Evolutionary conservation across 2,329 filamentous ascomycete species (phyloP), one percentile per base, ranked within the genome.

Genomic region (Cordyceps farinosa): DNA sequence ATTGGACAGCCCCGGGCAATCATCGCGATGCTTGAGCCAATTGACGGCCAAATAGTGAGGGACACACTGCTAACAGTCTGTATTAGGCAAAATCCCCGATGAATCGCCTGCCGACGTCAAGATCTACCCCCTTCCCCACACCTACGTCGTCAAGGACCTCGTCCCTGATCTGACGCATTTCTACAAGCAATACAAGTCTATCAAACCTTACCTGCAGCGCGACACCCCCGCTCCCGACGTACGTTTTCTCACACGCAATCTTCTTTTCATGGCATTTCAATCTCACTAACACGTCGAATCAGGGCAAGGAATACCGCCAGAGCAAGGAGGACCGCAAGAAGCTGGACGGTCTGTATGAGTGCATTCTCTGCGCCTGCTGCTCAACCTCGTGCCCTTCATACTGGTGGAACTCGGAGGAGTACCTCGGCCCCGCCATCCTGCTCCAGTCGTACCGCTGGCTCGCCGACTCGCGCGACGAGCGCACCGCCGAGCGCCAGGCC

Each of bases 171-270:
- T 99, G 82, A 99, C 95, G 67, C 90, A 95, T 74, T 98, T 99
- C 83, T 99, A 99, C 87, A 98, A 98, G 86, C 95, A 99, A 84
- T 99, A 99, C 87, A 97, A 97, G 82, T 97, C 93, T 17, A 97
- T 99, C 81, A 96, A 98, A 88, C 95, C 95, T 50, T 99, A 97
- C 78, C 88, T 99, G 61, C 95, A 98, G 83, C 87, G 92, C 74
- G 89, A 93, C 67, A 95, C 91, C 34, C 89, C 91, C 62, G 82
- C 91, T 50, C 86, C 88, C 69, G 91, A 97, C 75, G 91, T 96
- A 85, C 76, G 90, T 83, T 56, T 51, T 47, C 45, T 15, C 27
- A 7, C 22, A 15, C 6, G 6, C 9, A n/a, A 6, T 6, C 10
- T 22, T 22, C 2, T 42, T 47, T 3, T 3, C 29, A 11, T 30